Conservation (phyloP, 2,329 filamentous ascomycete genomes). For the Eutypella sp. region DNA sequence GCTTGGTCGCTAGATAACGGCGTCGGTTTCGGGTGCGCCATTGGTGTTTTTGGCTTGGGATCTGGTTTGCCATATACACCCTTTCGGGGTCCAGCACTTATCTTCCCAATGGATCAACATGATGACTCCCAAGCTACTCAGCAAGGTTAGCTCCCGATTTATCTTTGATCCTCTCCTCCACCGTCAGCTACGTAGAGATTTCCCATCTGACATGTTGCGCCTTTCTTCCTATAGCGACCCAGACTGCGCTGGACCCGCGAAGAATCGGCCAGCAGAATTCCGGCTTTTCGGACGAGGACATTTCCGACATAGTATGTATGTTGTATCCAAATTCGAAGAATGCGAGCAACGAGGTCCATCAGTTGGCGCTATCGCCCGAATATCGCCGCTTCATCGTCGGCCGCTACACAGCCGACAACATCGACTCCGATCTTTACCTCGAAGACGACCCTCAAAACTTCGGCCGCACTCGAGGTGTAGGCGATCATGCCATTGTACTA, state of each 20-base stretch:
- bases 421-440: conserved; percentile 45
- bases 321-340: conserved; percentile 72
- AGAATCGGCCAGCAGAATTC: conserved; percentile 76
- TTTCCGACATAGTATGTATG: conserved; percentile 84
- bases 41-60: neutral
- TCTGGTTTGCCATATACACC: neutral
- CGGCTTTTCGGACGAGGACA: conserved; percentile 74
- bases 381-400: conserved; percentile 45
- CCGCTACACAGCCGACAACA: conserved; percentile 43
- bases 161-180: neutral
- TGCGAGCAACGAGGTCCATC: conserved; percentile 65
- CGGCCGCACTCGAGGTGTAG: conserved; percentile 46
- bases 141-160: conserved; percentile 21
- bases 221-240: conserved; percentile 53
- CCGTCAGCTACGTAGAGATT: neutral
- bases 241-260: conserved; percentile 75
- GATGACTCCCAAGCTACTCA: conserved; percentile 28
- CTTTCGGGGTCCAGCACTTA: neutral
- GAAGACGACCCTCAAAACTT: conserved; percentile 48
- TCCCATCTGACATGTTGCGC: neutral
- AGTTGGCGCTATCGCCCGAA: conserved; percentile 37
- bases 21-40: neutral
- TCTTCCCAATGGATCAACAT: conserved; percentile 22
- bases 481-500: conserved; percentile 68
- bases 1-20: neutral